phyloP scores from a whole-genome alignment of 371 early-diverging fungal species.

The Apophysomyces elegans region DNA sequence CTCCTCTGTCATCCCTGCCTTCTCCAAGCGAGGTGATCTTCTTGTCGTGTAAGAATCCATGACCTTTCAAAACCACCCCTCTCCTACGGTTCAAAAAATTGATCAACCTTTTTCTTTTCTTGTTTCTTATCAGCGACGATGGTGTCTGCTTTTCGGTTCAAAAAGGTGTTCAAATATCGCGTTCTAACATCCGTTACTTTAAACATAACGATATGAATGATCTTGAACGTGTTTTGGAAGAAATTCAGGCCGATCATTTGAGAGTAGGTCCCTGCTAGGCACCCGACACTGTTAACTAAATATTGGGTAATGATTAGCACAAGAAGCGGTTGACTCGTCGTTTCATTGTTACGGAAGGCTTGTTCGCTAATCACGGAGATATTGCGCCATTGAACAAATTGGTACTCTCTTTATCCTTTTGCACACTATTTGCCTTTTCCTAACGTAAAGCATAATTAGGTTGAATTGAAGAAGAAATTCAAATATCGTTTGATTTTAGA shows the following conservation, averaged over 20 bases:
- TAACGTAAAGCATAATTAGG: slow-evolving; percentile 26
- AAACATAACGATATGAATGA: slow-evolving; percentile 97
- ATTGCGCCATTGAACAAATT: slow-evolving; percentile 86
- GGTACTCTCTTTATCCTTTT: slow-evolving; percentile 29
- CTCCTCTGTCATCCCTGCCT: slow-evolving; percentile 96
- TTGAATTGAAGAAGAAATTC: slow-evolving; percentile 93
- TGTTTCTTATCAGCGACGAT: slow-evolving; percentile 68
- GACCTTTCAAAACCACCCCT: background rate
- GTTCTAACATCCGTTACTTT: slow-evolving; percentile 87
- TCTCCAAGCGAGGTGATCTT: slow-evolving; percentile 96
- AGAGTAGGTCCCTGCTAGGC: slow-evolving; percentile 26
- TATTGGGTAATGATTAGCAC: slow-evolving; percentile 3
- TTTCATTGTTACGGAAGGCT: slow-evolving; percentile 97
- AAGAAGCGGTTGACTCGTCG: slow-evolving; percentile 86
- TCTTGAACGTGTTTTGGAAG: slow-evolving; percentile 84
- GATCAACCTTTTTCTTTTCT: no score
- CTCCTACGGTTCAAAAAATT: no score
- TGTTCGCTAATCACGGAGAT: slow-evolving; percentile 95
- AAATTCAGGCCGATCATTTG: slow-evolving; percentile 67
- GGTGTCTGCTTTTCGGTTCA: slow-evolving; percentile 88
- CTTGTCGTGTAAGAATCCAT: slow-evolving; percentile 76
- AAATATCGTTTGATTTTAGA: slow-evolving; percentile 98
- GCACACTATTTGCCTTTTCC: background rate
- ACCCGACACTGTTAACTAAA: background rate
- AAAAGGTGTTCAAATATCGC: slow-evolving; percentile 90